Base-by-base conservation (phyloP, 371 early-diverging fungal genomes). In the Apophysomyces ossiformis region DNA sequence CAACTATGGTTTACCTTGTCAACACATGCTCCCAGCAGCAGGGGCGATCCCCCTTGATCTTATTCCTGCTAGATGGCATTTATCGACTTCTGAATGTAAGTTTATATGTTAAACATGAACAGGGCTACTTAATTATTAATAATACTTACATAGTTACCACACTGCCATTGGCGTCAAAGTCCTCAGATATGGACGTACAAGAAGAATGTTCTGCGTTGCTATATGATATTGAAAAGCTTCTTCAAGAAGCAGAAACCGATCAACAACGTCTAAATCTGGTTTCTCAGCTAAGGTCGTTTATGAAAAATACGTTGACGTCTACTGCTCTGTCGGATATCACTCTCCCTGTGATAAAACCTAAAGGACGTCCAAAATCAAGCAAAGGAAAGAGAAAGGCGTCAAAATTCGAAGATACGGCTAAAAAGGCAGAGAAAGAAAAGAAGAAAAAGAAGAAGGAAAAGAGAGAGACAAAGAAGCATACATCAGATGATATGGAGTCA, bases 11-110 rank as follows among this genome's bases (percentile, higher is more conserved):
- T 50, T 50, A 9, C 50, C 50, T 4, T 50, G 50, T 21, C 50
- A 50, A 21, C 50, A 50, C 9, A 50, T 18, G 9, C 21, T 50
- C n/a, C 50, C 50, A 50, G 21, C 21, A 18, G n/a, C 50, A 21
- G 50, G 35, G 4, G 21, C n/a, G 21, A 50, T 50, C 21, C 50
- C 50, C 21, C 50, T 50, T 50, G 50, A 50, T 18, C n/a, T 50
- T 7, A 50, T 50, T 21, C 50, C 50, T 18, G 21, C 50, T 4
- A n/a, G 50, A 50, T 50, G 50, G 50, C 50, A 50, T 9, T 18
- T 50, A n/a, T 50, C 50, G 8, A 50, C 50, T 18, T 50, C 50
- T 50, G 50, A 50, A 18, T 18, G 50, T 50, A 50, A n/a, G 50
- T 5, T 50, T 9, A 21, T 21, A 21, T 21, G 21, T 21, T 21